phyloP scores from a whole-genome alignment of 345 rosid species.

The Anacardium occidentale region DNA sequence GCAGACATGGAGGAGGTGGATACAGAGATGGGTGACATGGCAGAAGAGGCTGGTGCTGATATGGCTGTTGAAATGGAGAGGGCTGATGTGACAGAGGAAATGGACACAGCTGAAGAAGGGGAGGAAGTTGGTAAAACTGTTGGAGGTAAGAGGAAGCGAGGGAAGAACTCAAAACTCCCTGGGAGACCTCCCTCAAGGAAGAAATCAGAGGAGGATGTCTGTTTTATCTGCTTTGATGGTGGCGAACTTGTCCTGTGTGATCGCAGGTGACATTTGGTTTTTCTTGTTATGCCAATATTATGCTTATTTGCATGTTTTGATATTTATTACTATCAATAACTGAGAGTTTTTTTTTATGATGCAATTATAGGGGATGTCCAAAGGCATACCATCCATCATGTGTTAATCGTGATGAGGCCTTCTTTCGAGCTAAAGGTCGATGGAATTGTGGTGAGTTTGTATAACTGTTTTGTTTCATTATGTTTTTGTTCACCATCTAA shows the following conservation, averaged over 20 bases:
- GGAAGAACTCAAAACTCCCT: constrained; percentile 42
- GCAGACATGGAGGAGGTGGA: constrained; percentile 23
- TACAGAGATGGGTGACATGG: constrained; percentile 26
- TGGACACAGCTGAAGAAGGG: constrained; percentile 34
- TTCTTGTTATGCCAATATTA: not conserved
- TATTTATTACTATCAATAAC: constrained; percentile 6
- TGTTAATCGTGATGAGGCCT: constrained; percentile 86
- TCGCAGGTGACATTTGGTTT: constrained; percentile 59
- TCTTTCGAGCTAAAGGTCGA: constrained; percentile 78
- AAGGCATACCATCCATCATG: constrained; percentile 96
- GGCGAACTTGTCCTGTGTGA: constrained; percentile 96
- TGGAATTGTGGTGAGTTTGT: constrained; percentile 93
- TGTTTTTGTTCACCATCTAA: not conserved
- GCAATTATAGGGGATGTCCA: constrained; percentile 80
- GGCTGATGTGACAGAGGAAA: constrained; percentile 29
- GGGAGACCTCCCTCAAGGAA: constrained; percentile 51
- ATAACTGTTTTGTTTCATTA: not conserved
- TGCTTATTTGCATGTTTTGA: not conserved
- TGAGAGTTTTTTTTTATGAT: constrained; percentile 10
- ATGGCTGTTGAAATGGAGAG: constrained; percentile 30
- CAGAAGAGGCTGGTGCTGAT: constrained; percentile 31
- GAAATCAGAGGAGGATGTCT: constrained; percentile 93
- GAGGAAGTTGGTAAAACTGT: constrained; percentile 48
- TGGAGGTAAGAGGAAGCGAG: constrained; percentile 78
- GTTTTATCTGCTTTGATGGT: constrained; percentile 97